phyloP scores from a whole-genome alignment of 345 rosid genomes.

The Gossypium longicalyx region DNA sequence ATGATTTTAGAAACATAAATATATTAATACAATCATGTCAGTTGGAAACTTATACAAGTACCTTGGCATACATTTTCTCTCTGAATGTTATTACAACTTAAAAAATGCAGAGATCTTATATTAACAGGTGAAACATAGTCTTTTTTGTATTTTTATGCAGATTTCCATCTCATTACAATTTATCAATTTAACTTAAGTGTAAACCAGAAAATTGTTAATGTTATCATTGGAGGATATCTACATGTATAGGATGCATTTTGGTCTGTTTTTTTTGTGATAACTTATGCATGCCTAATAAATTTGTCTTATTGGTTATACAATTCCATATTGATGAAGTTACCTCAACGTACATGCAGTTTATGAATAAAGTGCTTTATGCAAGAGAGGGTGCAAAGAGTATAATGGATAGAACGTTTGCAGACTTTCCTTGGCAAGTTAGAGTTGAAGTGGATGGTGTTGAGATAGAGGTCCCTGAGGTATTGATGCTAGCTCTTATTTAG shows the following conservation, averaged over 20 bases:
- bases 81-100: background rate
- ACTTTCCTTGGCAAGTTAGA: constrained; percentile 81
- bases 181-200: background rate
- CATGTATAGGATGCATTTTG: background rate
- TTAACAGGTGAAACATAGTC: background rate
- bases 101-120: background rate
- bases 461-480: constrained; percentile 87
- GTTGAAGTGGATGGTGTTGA: constrained; percentile 83
- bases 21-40: background rate
- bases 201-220: background rate
- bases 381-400: constrained; percentile 89
- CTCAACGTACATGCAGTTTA: constrained; percentile 50
- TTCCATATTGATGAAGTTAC: constrained; percentile 17
- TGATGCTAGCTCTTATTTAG: constrained; percentile 15
- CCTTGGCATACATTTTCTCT: background rate
- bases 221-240: background rate
- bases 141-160: background rate
- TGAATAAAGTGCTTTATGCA: constrained; percentile 90
- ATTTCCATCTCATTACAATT: background rate
- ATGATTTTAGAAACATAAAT: background rate
- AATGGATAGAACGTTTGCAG: constrained; percentile 84
- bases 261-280: background rate
- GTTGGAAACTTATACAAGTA: background rate
- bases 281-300: background rate
- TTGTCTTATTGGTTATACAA: background rate